These are phyloP conservation scores for Halocafeteria seosinensis DNA, from an alignment of 108 stramenopile genomes.

Conservation along the genomic window DNA sequence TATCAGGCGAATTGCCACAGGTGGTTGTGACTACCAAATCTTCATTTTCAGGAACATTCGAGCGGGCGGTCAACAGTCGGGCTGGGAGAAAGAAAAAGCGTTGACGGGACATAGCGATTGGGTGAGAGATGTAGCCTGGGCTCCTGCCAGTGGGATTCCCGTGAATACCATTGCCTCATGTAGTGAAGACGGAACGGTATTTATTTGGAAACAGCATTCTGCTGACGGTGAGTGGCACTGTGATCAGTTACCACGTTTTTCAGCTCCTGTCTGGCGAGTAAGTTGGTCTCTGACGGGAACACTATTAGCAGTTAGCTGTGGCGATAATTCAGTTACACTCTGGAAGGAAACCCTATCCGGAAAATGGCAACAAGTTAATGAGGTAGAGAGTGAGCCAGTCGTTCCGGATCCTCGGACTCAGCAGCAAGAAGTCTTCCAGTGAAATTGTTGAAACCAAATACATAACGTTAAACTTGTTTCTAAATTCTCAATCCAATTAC, in stretches of 20 bases:
- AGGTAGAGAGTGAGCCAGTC: too few relatives aligned
- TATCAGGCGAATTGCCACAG: slow-evolving; percentile 66
- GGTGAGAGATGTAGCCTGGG: slow-evolving; percentile 97
- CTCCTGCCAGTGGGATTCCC: slow-evolving; percentile 62
- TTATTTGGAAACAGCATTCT: slow-evolving; percentile 69
- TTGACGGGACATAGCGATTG: slow-evolving; percentile 57
- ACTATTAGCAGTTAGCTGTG: slow-evolving; percentile 83
- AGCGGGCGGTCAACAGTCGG: neutral
- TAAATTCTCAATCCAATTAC: too few relatives aligned
- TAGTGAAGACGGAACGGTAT: slow-evolving; percentile 73
- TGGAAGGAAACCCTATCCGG: slow-evolving; percentile 67
- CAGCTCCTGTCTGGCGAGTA: slow-evolving; percentile 87
- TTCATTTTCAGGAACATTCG: slow-evolving; percentile 51
- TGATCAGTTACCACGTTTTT: slow-evolving; percentile 52
- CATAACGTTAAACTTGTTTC: too few relatives aligned
- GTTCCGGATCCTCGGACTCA: too few relatives aligned
- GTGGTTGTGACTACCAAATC: slow-evolving; percentile 78
- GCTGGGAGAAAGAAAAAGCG: neutral
- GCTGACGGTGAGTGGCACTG: slow-evolving; percentile 48
- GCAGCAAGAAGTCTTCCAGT: too few relatives aligned
- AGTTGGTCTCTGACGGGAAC: slow-evolving; percentile 91
- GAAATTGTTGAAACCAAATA: too few relatives aligned
- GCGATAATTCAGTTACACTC: slow-evolving; percentile 70
- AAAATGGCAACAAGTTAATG: slow-evolving; percentile 31
- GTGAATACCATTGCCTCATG: slow-evolving; percentile 69